Evolutionary conservation across 2,329 filamentous ascomycete genomes (phyloP).

Genomic region (Scleromitrula shiraiana): DNA sequence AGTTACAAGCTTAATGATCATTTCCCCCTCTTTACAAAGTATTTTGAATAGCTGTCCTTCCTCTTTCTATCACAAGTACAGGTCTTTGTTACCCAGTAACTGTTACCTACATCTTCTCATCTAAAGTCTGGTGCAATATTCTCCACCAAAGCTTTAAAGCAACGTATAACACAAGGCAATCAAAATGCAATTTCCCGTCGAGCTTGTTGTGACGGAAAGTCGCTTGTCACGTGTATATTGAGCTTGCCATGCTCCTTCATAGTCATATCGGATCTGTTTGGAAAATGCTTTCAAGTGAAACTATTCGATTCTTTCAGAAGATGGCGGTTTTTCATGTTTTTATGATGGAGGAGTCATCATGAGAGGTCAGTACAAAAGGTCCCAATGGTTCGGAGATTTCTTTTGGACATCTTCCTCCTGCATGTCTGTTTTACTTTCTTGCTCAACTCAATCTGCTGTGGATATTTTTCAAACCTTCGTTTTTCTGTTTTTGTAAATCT

Average conservation of each 20-base stretch:
- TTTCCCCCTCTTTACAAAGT: slow-evolving; percentile 3
- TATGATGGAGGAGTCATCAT: neutral
- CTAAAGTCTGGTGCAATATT: slow-evolving; percentile 5
- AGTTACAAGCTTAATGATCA: neutral
- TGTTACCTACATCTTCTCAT: slow-evolving; percentile 8
- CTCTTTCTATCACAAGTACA: slow-evolving; percentile 3
- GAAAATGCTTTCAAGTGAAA: slow-evolving; percentile 2
- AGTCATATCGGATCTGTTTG: neutral
- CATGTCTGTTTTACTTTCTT: slow-evolving; percentile 8
- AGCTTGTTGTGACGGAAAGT: slow-evolving; percentile 1
- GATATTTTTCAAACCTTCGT: slow-evolving; percentile 1
- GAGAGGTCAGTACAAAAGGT: neutral
- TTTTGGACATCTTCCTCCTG: slow-evolving; percentile 8
- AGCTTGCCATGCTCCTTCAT: slow-evolving; percentile 4
- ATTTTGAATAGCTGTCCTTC: neutral
- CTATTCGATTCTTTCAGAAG: neutral
- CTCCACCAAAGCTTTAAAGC: slow-evolving; percentile 3
- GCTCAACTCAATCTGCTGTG: slow-evolving; percentile 4
- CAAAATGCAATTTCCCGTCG: slow-evolving; percentile 9
- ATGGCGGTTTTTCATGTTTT: neutral
- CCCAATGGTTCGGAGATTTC: slow-evolving; percentile 5
- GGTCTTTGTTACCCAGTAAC: neutral
- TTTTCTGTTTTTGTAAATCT: neutral
- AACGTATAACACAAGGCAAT: slow-evolving; percentile 5
- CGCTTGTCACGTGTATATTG: slow-evolving; percentile 3